Percentiles rank a stretch among this genome's conserved stretches.
phyloP scores from a whole-genome alignment of 208 protist species.

The Leishmania arabica region DNA sequence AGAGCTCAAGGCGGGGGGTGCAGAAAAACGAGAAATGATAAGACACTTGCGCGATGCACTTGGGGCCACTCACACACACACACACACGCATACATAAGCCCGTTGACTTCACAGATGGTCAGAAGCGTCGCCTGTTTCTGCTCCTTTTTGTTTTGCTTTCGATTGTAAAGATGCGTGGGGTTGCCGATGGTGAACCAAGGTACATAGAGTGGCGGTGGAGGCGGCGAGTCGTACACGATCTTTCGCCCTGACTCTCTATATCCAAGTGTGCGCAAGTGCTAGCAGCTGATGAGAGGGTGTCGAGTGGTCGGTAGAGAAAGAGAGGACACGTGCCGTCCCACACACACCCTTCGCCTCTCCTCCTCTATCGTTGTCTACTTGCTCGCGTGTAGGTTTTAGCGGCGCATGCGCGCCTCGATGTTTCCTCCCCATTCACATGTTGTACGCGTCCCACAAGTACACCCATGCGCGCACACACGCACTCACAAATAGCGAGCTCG shows the following conservation, averaged over 20 bases:
- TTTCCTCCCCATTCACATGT: background rate
- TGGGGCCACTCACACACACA: background rate
- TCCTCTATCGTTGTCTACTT: background rate
- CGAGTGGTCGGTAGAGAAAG: constrained; percentile 8
- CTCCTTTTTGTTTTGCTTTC: background rate
- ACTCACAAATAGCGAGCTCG: background rate
- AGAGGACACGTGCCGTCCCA: background rate
- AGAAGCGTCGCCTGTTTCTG: background rate
- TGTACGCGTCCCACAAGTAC: background rate
- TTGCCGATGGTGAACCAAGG: background rate
- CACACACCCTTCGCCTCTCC: background rate
- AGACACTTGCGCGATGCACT: background rate
- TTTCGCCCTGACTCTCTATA: background rate
- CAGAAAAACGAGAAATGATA: background rate
- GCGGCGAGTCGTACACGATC: no score
- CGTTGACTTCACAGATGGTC: background rate
- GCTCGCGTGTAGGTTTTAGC: background rate
- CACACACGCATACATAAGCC: background rate
- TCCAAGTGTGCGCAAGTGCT: background rate
- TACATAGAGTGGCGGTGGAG: background rate
- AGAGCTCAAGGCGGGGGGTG: no score
- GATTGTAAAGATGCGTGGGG: background rate
- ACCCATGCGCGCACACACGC: background rate
- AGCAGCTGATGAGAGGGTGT: background rate
- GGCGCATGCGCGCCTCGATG: background rate